Evolutionary conservation across 73 alveolate genomes (phyloP), one percentile per base, ranked within the genome.

Genomic region (Diophrys appendiculata): DNA sequence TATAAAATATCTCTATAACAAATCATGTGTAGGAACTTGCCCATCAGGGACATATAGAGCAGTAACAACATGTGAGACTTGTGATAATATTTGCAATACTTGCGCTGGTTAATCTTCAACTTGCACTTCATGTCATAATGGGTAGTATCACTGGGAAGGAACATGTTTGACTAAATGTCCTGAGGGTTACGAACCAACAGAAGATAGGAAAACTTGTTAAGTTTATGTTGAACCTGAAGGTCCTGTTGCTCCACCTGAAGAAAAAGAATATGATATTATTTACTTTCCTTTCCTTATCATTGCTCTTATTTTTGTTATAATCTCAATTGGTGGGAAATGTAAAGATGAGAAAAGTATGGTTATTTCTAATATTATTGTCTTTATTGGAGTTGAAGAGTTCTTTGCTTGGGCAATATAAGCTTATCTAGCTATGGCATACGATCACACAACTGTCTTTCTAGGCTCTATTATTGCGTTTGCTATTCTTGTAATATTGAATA

Each of bases 381-480:
- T 82, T 18, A 65, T 82, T 24, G 80, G 90, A 2, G 1, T 82
- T 24, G 67, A 73, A n/a, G 90, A 82, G 64, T 60, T 70, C 70
- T 73, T 74, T n/a, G 18, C 68, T 13, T 23, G 54, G 25, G 26
- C 65, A 13, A 52, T 27, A 43, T 29, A 55, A 43, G 33, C 53
- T 0, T 29, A 29, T 29, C 52, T 68, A 25, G 77, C 81, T 1
- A 60, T 54, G 32, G 53, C 65, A 29, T 82, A 27, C 28, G 33
- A 74, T 22, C 43, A 26, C 11, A 29, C 52, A 33, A 27, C 31
- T 31, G 54, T 71, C 25, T 35, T 64, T 34, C 31, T 23, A 14
- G 75, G 75, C 24, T 29, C 22, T 5, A 1, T 24, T 3, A 31
- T 54, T 67, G 75, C 75, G 2, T 67, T 67, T n/a, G 35, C 71